A percentile compares a stretch with the other conserved stretches of the same genome.
Evolutionary conservation across 2,329 filamentous ascomycete species (phyloP).

Genomic region (Ascochyta pisi): DNA sequence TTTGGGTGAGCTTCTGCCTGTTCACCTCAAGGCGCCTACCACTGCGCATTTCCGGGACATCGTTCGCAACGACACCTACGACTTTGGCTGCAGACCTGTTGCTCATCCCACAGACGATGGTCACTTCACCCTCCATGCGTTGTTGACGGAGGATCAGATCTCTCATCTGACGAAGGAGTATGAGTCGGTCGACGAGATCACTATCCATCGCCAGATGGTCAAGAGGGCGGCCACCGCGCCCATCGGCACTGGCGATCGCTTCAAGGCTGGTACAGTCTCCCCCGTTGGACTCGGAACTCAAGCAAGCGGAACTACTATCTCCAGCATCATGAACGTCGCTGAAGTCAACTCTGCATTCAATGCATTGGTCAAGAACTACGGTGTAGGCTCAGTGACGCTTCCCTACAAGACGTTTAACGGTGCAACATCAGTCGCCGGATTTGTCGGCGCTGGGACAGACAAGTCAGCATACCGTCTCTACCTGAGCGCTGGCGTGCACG

Average conservation of each 20-base stretch:
- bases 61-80: conserved; percentile 45
- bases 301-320: conserved; percentile 45
- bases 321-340: conserved; percentile 54
- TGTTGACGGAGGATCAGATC: conserved; percentile 45
- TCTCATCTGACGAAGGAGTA: conserved; percentile 39
- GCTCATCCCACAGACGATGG: conserved; percentile 40
- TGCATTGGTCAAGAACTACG: conserved; percentile 52
- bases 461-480: conserved; percentile 56
- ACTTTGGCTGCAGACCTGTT: conserved; percentile 45
- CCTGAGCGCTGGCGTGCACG: conserved; percentile 62
- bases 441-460: conserved; percentile 55
- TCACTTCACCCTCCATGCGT: conserved; percentile 41
- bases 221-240: conserved; percentile 43
- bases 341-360: conserved; percentile 57
- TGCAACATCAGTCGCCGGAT: conserved; percentile 50
- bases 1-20: conserved; percentile 38
- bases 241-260: conserved; percentile 50
- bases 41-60: conserved; percentile 41
- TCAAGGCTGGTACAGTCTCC: conserved; percentile 51
- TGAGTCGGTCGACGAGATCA: conserved; percentile 28
- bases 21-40: conserved; percentile 42
- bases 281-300: conserved; percentile 54
- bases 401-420: conserved; percentile 56
- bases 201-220: conserved; percentile 30
- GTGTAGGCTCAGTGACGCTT: conserved; percentile 52